Conservation (phyloP, 805 yeast genomes). For the Hanseniaspora pseudoguilliermondii region DNA sequence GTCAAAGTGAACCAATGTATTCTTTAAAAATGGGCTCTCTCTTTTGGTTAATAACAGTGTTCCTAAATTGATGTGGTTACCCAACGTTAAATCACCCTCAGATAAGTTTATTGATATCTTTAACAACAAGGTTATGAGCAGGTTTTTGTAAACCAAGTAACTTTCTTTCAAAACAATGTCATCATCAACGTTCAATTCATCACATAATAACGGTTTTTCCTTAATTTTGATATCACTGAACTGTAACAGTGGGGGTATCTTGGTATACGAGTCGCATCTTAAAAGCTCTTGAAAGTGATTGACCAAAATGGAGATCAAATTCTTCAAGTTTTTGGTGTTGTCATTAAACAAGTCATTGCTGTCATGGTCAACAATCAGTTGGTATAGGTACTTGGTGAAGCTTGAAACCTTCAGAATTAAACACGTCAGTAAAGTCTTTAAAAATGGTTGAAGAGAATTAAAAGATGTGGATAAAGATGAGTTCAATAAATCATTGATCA, state of each 20-base stretch:
- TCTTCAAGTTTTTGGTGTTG: slow-evolving; percentile 1
- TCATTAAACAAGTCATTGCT: slow-evolving; percentile 1
- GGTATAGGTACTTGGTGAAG: background rate
- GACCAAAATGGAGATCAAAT: background rate
- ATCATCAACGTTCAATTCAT: slow-evolving; percentile 6
- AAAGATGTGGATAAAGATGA: background rate
- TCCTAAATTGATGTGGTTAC: slow-evolving; percentile 7
- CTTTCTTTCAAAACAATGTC: slow-evolving; percentile 6
- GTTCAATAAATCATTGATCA: slow-evolving; percentile 10
- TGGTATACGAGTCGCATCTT: slow-evolving; percentile 8
- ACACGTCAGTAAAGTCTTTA: background rate
- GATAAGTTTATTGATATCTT: slow-evolving; percentile 5
- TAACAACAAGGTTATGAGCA: background rate
- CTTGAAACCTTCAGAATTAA: background rate
- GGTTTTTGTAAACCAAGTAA: background rate
- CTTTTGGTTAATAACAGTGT: slow-evolving; percentile 7
- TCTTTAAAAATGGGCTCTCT: background rate
- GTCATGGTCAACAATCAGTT: background rate
- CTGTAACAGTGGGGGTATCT: background rate
- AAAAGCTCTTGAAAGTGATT: slow-evolving; percentile 8
- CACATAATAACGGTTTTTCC: background rate
- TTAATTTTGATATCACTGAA: background rate
- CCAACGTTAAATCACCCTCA: slow-evolving; percentile 6
- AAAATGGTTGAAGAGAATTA: background rate
- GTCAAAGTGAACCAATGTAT: background rate